A percentile compares a stretch with the other conserved stretches of the same genome.
phyloP scores from a whole-genome alignment of 2,329 filamentous ascomycete species.

The Claviceps pusilla region DNA sequence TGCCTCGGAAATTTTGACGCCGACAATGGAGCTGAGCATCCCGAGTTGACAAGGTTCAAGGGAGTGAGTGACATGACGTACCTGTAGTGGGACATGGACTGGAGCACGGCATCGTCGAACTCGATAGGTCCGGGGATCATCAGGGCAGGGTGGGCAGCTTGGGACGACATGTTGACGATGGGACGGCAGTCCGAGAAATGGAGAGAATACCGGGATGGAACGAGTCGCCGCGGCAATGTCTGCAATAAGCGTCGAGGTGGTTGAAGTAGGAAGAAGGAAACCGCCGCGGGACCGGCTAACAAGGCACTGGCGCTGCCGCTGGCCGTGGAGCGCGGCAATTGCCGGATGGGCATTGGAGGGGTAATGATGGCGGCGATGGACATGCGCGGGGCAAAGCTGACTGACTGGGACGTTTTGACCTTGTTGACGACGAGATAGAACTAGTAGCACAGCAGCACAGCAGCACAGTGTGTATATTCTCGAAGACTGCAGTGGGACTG shows the following conservation, averaged over 20 bases:
- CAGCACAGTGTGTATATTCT: no score
- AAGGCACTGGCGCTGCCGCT: not conserved
- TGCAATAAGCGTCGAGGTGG: constrained; percentile 1
- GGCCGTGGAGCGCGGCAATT: not conserved
- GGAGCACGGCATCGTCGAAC: constrained; percentile 91
- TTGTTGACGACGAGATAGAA: no score
- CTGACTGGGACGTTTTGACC: not conserved
- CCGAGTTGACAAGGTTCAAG: no score
- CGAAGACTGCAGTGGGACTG: no score
- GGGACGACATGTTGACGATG: constrained; percentile 40
- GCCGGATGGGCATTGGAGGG: constrained; percentile 1
- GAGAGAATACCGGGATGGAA: not conserved
- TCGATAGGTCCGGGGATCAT: constrained; percentile 96
- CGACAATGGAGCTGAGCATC: not conserved
- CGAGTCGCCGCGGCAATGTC: not conserved
- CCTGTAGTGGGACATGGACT: constrained; percentile 92
- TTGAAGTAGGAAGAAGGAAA: constrained; percentile 4
- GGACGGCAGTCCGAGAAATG: not conserved
- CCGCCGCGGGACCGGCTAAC: not conserved
- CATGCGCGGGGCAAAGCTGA: not conserved
- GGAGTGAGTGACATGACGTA: constrained; percentile 22
- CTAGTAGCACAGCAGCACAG: no score
- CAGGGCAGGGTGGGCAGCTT: constrained; percentile 53
- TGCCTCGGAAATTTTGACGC: not conserved
- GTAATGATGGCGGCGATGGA: not conserved